Percentiles rank a stretch among this genome's conserved stretches.
phyloP scores from a whole-genome alignment of 805 yeast genomes.

The Myxozyma melibiosi region DNA sequence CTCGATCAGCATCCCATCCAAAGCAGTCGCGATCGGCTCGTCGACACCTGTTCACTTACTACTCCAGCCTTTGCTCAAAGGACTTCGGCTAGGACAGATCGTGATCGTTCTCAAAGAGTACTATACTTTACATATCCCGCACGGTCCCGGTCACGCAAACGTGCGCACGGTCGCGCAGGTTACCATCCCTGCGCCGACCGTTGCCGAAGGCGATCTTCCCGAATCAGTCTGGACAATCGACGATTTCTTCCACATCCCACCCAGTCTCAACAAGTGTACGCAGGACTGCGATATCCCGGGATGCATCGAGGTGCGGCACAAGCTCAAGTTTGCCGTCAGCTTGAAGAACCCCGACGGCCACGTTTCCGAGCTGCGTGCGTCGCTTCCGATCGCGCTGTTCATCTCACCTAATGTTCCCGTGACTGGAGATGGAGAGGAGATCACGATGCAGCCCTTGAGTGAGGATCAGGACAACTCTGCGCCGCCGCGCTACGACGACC shows the following conservation, averaged over 20 bases:
- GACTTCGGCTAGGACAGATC: conserved; percentile 74
- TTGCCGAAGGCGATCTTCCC: conserved; percentile 33
- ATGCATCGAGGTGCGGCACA: conserved; percentile 82
- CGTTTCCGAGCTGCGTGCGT: conserved; percentile 85
- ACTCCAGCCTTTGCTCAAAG: conserved; percentile 79
- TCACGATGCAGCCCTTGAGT: conserved; percentile 12
- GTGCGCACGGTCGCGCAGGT: conserved; percentile 64
- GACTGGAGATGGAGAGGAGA: conserved; percentile 46
- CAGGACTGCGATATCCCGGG: conserved; percentile 80
- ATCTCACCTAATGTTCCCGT: conserved; percentile 83
- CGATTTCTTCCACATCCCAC: conserved; percentile 64
- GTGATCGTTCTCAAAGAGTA: conserved; percentile 69
- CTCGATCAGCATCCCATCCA: conserved; percentile 78
- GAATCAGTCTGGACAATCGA: conserved; percentile 77
- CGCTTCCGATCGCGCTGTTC: conserved; percentile 76
- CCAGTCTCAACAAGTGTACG: conserved; percentile 71
- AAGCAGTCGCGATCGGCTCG: conserved; percentile 90
- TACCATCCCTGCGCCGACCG: conserved; percentile 49
- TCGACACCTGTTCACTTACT: conserved; percentile 66
- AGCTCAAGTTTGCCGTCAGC: conserved; percentile 76
- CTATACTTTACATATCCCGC: conserved; percentile 47
- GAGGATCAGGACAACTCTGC: conserved; percentile 47
- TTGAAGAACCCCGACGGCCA: conserved; percentile 89
- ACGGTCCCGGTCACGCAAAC: conserved; percentile 53
- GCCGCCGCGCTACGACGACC: conserved; percentile 84